Conservation (phyloP, 176 grass and related monocot species). For the Oryza glumipatula region DNA sequence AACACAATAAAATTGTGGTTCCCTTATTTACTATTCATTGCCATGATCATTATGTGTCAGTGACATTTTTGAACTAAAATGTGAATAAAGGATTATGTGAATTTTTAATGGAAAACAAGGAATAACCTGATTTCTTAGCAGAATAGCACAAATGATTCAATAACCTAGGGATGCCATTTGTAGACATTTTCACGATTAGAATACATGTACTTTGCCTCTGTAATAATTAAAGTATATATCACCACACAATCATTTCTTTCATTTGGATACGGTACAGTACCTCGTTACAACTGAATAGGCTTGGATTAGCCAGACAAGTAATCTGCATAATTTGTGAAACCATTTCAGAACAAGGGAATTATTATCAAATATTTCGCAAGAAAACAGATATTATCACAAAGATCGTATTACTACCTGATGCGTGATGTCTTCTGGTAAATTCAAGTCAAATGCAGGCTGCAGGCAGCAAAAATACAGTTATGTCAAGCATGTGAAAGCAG, state of each 20-base stretch:
- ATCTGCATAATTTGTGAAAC: slow-evolving; percentile 63
- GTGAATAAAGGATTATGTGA: neutral
- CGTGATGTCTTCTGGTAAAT: slow-evolving; percentile 58
- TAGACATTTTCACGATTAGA: slow-evolving; percentile 10
- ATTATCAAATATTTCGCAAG: slow-evolving; percentile 1
- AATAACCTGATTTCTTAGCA: neutral
- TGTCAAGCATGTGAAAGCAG: slow-evolving; percentile 10
- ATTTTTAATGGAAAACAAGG: neutral
- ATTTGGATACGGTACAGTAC: slow-evolving; percentile 40
- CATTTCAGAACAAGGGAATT: slow-evolving; percentile 31
- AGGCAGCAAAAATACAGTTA: slow-evolving; percentile 44
- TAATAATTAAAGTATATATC: slow-evolving; percentile 24
- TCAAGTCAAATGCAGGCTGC: slow-evolving; percentile 81
- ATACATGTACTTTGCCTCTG: slow-evolving; percentile 13
- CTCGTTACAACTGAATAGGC: slow-evolving; percentile 85
- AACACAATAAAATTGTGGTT: neutral
- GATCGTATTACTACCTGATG: slow-evolving; percentile 59
- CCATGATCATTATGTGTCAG: neutral
- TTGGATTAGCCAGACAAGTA: slow-evolving; percentile 83
- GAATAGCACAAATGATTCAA: slow-evolving; percentile 10
- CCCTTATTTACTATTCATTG: neutral
- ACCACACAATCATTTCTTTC: slow-evolving; percentile 13
- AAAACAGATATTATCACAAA: slow-evolving; percentile 15
- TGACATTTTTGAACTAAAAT: neutral
- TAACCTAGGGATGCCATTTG: neutral